phyloP scores from a whole-genome alignment of 23 red algal species.

The Gracilaria vermiculophylla region DNA sequence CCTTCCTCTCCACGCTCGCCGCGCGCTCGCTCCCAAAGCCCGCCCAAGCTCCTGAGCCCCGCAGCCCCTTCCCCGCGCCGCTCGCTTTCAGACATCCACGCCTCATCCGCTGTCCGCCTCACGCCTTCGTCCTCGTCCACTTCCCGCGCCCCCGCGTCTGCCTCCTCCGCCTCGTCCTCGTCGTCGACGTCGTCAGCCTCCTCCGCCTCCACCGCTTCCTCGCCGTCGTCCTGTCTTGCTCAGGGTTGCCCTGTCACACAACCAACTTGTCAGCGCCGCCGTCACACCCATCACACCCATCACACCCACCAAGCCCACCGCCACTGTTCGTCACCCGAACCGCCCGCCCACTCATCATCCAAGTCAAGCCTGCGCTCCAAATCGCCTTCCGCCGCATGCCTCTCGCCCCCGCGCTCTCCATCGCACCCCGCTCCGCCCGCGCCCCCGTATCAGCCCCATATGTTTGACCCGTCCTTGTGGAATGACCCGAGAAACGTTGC shows the following conservation, averaged over 20 bases:
- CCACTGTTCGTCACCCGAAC: too few relatives aligned
- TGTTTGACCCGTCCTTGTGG: constrained; percentile 43
- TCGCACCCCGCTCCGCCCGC: neutral
- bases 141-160: neutral
- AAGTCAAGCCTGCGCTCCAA: neutral
- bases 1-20: neutral
- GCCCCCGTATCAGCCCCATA: neutral
- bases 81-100: too few relatives aligned
- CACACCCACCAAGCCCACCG: too few relatives aligned
- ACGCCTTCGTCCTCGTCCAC: too few relatives aligned
- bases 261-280: neutral
- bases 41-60: too few relatives aligned
- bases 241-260: neutral
- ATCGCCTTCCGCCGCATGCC: constrained; percentile 9
- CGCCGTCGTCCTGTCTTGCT: neutral
- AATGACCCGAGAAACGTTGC: constrained; percentile 51
- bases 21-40: neutral
- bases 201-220: neutral
- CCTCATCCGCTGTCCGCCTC: too few relatives aligned
- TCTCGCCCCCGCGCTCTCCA: neutral
- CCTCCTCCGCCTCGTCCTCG: neutral
- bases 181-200: neutral
- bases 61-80: too few relatives aligned
- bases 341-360: neutral
- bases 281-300: neutral